phyloP scores from a whole-genome alignment of 73 alveolate species.

The Paramecium pentaurelia region DNA sequence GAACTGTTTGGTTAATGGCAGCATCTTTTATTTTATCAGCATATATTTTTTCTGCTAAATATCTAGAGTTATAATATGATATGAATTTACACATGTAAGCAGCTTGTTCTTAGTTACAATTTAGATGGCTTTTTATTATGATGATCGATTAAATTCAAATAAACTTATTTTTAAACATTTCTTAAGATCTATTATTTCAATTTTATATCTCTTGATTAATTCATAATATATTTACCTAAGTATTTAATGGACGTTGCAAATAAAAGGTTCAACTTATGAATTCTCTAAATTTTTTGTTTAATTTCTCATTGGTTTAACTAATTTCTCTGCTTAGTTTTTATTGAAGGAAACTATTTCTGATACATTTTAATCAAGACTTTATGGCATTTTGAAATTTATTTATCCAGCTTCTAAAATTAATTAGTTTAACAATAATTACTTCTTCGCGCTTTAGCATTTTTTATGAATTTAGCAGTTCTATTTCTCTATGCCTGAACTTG shows the following conservation, averaged over 20 bases:
- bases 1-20: not conserved
- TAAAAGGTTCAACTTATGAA: not conserved
- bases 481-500: not conserved
- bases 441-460: not conserved
- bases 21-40: not conserved
- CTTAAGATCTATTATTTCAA: not conserved
- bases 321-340: not conserved
- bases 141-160: not conserved
- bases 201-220: not conserved
- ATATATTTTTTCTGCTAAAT: not conserved
- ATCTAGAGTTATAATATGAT: not conserved
- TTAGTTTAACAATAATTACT: not conserved
- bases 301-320: slow-evolving; percentile 9
- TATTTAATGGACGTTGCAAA: not conserved
- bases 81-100: not conserved
- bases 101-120: not conserved
- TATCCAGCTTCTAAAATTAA: not conserved
- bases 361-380: not conserved
- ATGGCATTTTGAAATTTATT: slow-evolving; percentile 32
- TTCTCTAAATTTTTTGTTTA: not conserved
- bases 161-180: slow-evolving; percentile 30
- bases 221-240: not conserved
- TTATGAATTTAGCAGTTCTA: not conserved
- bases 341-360: not conserved
- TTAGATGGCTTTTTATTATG: not conserved